Base-by-base conservation (phyloP, 257 asterid genomes). In the Schizonepeta tenuifolia region DNA sequence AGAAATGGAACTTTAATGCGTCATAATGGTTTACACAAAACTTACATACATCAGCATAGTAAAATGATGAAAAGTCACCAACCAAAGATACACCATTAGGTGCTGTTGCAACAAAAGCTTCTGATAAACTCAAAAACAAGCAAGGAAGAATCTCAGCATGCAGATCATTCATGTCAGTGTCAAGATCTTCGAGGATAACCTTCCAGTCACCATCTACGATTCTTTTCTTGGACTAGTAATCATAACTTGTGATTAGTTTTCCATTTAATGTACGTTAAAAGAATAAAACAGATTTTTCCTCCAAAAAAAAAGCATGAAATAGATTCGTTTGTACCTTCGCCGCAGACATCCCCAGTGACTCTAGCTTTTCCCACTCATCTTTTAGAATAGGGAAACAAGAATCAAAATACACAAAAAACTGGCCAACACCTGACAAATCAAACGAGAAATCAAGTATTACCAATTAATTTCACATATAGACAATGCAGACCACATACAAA, bases 361-460 rank as follows among this genome's bases (percentile, higher is more conserved):
- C 93, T 8, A 89, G 70, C 75, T 28, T 65, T 60, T 75, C 90
- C 97, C 96, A 90, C 80, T 91, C 95, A 53, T 55, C 77, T 77
- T 75, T 81, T 10, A 94, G 86, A 55, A 88, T 66, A n/a, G 89
- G 90, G 76, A 87, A 80, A 84, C 85, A 83, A 50, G 74, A 80
- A 86, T 75, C 82, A 72, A 78, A 83, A 60, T 86, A 77, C 17
- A 62, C 72, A 65, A 80, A 71, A 72, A 84, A 78, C 33, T 62
- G 85, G 68, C 56, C 81, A 77, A 40, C 64, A 81, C 84, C 96
- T 88, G 85, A 69, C 65, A 72, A 65, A 24, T 38, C 24, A 72
- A 65, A 79, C 46, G 21, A 31, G 55, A 13, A 26, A 71, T 64
- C 22, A 75, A 62, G 17, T 76, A 59, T 4, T 18, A 17, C 4